Evolutionary conservation across 345 rosid genomes (phyloP).

Genomic region (Eucalyptus albens): DNA sequence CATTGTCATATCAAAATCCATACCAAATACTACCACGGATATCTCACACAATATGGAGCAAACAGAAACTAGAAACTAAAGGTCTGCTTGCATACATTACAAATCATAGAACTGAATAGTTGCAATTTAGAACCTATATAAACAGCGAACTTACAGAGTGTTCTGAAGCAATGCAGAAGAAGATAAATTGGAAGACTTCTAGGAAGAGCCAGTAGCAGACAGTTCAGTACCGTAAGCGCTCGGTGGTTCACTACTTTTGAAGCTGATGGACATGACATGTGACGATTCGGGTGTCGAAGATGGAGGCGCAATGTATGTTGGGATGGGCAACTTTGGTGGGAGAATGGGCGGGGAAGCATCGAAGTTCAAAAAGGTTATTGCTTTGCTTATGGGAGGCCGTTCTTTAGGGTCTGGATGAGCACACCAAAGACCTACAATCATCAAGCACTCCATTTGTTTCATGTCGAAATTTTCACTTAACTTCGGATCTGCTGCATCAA

Average conservation of each 20-base stretch:
- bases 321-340: background rate
- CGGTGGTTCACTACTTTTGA: background rate
- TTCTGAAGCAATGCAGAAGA: background rate
- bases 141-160: rapidly evolving
- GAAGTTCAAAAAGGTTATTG: background rate
- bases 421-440: background rate
- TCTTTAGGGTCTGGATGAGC: background rate
- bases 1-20: background rate
- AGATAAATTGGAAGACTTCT: background rate
- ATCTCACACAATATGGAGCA: background rate
- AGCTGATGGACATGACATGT: background rate
- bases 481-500: background rate
- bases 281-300: no score
- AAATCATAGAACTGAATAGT: background rate
- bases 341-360: background rate
- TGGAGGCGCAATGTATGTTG: background rate
- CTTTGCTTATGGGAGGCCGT: background rate
- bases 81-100: background rate
- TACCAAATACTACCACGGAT: background rate
- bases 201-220: background rate
- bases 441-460: background rate
- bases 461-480: background rate
- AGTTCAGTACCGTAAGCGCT: background rate
- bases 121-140: background rate
- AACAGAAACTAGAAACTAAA: background rate